Evolutionary conservation across 495 filamentous ascomycete species (phyloP), one percentile per base, ranked within the genome.

Genomic region (Aspergillus sparsus): DNA sequence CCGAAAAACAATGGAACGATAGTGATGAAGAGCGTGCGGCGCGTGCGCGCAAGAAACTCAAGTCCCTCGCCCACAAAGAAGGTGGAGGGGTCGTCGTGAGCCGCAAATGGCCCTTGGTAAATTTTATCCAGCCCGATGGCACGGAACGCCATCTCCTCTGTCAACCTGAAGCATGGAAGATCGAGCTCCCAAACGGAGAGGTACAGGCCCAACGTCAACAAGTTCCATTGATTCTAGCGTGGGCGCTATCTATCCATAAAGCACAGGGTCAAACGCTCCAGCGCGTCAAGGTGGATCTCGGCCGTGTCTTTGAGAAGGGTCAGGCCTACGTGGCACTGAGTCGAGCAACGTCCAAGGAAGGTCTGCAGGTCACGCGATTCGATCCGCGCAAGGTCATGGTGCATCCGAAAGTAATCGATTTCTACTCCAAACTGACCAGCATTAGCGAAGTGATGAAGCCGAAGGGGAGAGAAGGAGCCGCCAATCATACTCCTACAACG

Each of bases 201-300:
- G 82, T 97, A 0, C 94, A 97, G 73, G 94, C 94, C 2, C 85
- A 87, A 37, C 88, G 81, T 21, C 66, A 72, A 59, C 81, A 83
- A 55, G 73, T 83, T 8, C 61, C 94, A 2, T 80, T 98, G 35
- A 98, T 98, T 53, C 81, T 98, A 10, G 94, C 94, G 1, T 98
- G 94, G 94, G 95, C 94, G 12, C 76, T 98, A 13, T 96, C 91
- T 2, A 98, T 98, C 62, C 94, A 98, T 78, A 98, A 98, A 75
- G 94, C 95, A 8, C 94, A 98, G 69, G 94, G 94, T 0, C 95
- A 98, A 69, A 98, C 94, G 12, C 78, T 98, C 46, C 92, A 97
- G 67, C 82, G 94, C 13, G 95, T 98, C 49, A 96, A 96, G 71
- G 93, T 98, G 6, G 92, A 98, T 66, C 80, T 98, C 0, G 91